Evolutionary conservation across 306 rosid species (phyloP).

Genomic region (Vigna reflexopilosa): DNA sequence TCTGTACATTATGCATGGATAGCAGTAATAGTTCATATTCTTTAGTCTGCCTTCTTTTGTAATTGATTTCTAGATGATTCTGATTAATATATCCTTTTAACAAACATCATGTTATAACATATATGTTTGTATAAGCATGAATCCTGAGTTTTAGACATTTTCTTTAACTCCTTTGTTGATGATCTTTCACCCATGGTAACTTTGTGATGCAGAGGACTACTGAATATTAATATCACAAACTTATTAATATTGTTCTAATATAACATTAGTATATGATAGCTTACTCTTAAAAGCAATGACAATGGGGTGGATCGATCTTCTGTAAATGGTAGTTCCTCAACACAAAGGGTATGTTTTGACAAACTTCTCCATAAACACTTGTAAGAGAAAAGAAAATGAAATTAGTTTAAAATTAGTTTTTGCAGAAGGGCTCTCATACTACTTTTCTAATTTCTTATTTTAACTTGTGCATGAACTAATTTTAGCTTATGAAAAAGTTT

Average conservation of each 20-base stretch:
- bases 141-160: background rate
- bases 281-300: background rate
- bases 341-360: background rate
- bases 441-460: no score
- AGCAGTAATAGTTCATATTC: conserved; percentile 11
- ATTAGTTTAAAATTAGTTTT: no score
- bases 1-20: conserved; percentile 17
- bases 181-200: background rate
- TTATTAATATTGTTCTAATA: background rate
- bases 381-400: no score
- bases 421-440: no score
- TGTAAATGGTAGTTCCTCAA: background rate
- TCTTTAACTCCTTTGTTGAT: conserved; percentile 3
- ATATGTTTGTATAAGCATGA: background rate
- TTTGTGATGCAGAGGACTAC: background rate
- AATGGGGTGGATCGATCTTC: background rate
- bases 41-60: background rate
- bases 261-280: background rate
- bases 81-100: background rate
- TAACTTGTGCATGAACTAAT: no score
- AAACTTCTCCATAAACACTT: no score
- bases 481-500: no score
- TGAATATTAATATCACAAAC: conserved; percentile 19
- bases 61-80: background rate
- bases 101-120: no score